These are phyloP conservation scores for Panus rudis DNA, from an alignment of 768 basidiomycete species.

Conservation along the genomic window DNA sequence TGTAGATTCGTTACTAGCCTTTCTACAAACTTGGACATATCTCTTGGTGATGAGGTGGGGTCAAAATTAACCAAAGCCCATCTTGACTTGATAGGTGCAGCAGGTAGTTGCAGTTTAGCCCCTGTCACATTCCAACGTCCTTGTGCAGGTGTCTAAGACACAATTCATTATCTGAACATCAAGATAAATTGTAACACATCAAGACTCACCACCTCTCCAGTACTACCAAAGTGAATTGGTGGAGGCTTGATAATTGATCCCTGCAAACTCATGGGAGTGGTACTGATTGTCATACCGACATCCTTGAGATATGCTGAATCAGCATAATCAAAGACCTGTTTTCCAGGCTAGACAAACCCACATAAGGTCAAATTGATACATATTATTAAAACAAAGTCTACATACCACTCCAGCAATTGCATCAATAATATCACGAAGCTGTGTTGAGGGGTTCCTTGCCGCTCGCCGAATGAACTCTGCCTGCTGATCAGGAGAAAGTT, in stretches of 20 bases:
- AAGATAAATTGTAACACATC: too few relatives aligned
- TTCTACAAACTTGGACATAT: slow-evolving; percentile 16
- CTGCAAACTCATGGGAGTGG: slow-evolving; percentile 7
- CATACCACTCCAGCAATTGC: too few relatives aligned
- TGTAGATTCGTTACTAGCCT: slow-evolving; percentile 22
- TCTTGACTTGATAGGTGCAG: slow-evolving; percentile 13
- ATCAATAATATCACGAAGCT: too few relatives aligned
- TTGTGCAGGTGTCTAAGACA: too few relatives aligned
- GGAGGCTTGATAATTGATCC: slow-evolving; percentile 11
- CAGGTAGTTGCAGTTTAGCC: slow-evolving; percentile 23
- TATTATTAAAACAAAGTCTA: too few relatives aligned
- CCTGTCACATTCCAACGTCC: slow-evolving; percentile 35
- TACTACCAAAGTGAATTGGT: too few relatives aligned
- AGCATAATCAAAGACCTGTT: slow-evolving; percentile 29
- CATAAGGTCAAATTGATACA: too few relatives aligned
- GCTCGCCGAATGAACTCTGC: neutral
- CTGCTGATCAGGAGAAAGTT: slow-evolving; percentile 2
- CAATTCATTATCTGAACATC: too few relatives aligned
- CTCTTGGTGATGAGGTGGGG: slow-evolving; percentile 8
- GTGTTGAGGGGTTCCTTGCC: neutral
- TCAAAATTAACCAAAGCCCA: slow-evolving; percentile 34
- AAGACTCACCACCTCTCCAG: too few relatives aligned
- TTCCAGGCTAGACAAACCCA: too few relatives aligned
- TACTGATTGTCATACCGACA: slow-evolving; percentile 31
- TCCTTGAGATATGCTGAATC: slow-evolving; percentile 37